Evolutionary conservation across 192 early-diverging fungal species (phyloP).

Genomic region (Umbelopsis sp.): DNA sequence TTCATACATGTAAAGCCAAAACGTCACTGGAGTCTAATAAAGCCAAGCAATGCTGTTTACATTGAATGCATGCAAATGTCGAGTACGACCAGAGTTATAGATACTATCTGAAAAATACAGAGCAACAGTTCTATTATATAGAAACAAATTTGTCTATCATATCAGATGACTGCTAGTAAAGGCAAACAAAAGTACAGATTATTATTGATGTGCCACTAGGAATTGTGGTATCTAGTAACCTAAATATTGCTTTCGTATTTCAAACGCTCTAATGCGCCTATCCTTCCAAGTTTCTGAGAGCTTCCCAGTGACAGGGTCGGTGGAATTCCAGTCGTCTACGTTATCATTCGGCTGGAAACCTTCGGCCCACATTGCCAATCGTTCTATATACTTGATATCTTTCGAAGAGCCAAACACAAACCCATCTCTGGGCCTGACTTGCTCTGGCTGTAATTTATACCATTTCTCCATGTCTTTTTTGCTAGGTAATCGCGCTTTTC

Average conservation of each 20-base stretch:
- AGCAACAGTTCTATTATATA: no score
- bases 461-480: constrained; percentile 33
- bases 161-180: no score
- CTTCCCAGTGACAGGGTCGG: constrained; percentile 6
- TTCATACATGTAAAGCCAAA: background rate
- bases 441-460: constrained; percentile 21
- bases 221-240: constrained; percentile 29
- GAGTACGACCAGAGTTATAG: no score
- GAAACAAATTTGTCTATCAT: no score
- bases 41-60: no score
- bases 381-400: constrained; percentile 39
- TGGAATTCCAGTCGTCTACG: background rate
- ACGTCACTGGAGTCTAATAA: background rate
- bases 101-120: no score
- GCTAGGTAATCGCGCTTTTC: constrained; percentile 30
- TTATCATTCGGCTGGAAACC: constrained; percentile 11
- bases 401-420: constrained; percentile 23
- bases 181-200: no score
- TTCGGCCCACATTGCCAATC: constrained; percentile 37
- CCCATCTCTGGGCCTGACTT: background rate
- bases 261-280: constrained; percentile 17
- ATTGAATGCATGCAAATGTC: no score
- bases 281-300: constrained; percentile 32
- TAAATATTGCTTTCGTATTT: constrained; percentile 26
- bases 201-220: background rate